Evolutionary conservation across 169 alveolate species (phyloP).

Genomic region (Neospora caninum): DNA sequence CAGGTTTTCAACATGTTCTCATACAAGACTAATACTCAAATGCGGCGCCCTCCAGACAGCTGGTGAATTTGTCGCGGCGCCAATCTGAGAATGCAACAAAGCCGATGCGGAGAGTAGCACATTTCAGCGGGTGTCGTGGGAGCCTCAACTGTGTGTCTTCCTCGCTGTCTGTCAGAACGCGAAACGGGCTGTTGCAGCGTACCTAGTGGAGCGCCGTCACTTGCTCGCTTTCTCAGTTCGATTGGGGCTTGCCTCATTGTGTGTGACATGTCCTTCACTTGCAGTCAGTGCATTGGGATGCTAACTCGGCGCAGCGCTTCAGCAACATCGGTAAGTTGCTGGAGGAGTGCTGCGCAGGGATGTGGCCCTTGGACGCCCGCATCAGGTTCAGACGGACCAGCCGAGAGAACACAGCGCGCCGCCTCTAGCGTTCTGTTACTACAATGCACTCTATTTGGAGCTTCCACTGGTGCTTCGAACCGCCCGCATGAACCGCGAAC

Average conservation of each 20-base stretch:
- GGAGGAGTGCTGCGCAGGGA: background rate
- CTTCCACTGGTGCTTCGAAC: no score
- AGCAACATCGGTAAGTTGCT: background rate
- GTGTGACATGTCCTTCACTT: background rate
- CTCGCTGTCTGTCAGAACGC: no score
- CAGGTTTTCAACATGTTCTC: background rate
- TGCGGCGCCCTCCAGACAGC: background rate
- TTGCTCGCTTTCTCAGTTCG: background rate
- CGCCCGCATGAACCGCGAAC: no score
- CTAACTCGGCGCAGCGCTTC: background rate
- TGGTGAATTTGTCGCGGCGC: conserved; percentile 68
- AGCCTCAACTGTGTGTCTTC: background rate
- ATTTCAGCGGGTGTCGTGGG: conserved; percentile 65
- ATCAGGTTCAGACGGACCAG: no score
- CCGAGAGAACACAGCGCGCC: no score
- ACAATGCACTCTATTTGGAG: no score
- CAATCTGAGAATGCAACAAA: conserved; percentile 68
- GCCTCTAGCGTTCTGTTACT: no score
- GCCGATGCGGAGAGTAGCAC: conserved; percentile 63
- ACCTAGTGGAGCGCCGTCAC: no score
- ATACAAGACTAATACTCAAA: no score
- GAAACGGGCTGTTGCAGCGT: no score
- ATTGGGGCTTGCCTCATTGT: no score
- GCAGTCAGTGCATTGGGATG: conserved; percentile 23
- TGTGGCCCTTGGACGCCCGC: background rate